Evolutionary conservation across 2,329 filamentous ascomycete species (phyloP), one percentile per base, ranked within the genome.

Genomic region (Lachnellula arida): DNA sequence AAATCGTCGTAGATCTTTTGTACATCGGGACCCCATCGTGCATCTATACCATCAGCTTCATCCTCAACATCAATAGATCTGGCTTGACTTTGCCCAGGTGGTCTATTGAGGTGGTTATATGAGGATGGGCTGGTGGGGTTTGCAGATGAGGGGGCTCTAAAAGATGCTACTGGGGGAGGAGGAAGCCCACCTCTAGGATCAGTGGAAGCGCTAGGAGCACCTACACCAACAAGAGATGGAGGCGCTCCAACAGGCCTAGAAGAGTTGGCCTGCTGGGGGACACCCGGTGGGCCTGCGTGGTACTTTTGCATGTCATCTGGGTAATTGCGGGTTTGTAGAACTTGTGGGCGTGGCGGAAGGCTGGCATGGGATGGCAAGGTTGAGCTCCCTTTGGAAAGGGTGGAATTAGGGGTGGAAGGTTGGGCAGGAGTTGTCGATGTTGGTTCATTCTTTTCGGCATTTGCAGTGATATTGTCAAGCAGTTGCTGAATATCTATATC

Each of bases 1-100:
- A 92, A 93, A 12, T 81, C 78, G 55, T 91, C 87, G 74, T 89
- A 93, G 49, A 79, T 78, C 64, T 81, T 81, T 67, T 89, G 84
- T 53, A 81, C 78, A 55, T 86, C 79, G 22, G 75, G 65, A 40
- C 63, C 63, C 75, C 69, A 71, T 44, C 63, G 64, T 15, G 58
- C 61, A 54, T 71, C 67, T 56, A 63, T 56, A 58, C 66, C 64
- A 63, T 70, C 65, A 63, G 59, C 51, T 40, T 65, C 64, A 59
- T 65, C 66, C 46, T 59, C 59, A 53, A 60, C 55, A 43, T 61
- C 63, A 53, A 57, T 48, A 44, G 60, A 60, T 28, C 46, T 60
- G 50, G 23, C 53, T 43, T 35, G 52, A 47, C 59, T 63, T 59
- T 59, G 60, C 46, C 49, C 50, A 55, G 61, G 42, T 39, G 57